Evolutionary conservation across 2,329 filamentous ascomycete species (phyloP).

Genomic region (Ceratocystis papillata): DNA sequence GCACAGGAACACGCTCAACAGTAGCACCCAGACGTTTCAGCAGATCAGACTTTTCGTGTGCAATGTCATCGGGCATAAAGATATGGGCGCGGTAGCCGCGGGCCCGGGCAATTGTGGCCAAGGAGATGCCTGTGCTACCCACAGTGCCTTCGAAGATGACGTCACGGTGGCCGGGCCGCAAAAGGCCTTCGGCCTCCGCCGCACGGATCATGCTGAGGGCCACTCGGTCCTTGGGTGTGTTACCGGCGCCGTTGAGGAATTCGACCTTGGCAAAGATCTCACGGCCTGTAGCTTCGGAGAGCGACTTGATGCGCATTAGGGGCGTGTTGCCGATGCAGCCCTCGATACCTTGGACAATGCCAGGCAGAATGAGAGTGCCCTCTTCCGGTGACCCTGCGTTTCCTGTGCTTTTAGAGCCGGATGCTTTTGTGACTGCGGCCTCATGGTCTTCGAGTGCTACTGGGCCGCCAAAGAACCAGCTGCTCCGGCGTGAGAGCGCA

Average conservation of each 20-base stretch:
- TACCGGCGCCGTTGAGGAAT: conserved; percentile 89
- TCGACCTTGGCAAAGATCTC: conserved; percentile 89
- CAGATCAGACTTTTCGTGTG: conserved; percentile 76
- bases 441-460: conserved; percentile 31
- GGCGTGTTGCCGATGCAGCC: conserved; percentile 90
- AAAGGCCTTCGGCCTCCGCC: conserved; percentile 66
- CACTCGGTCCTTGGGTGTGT: conserved; percentile 89
- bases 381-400: conserved; percentile 29
- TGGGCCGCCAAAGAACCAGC: conserved; percentile 39
- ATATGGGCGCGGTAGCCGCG: conserved; percentile 88
- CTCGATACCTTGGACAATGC: conserved; percentile 66
- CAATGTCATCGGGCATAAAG: conserved; percentile 92
- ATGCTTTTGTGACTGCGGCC: not conserved
- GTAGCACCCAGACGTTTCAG: conserved; percentile 79
- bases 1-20: conserved; percentile 84
- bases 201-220: conserved; percentile 77
- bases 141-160: conserved; percentile 97
- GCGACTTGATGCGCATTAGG: conserved; percentile 70
- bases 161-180: conserved; percentile 73
- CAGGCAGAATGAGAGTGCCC: conserved; percentile 24
- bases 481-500: conserved; percentile 30
- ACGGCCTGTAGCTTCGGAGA: conserved; percentile 79
- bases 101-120: conserved; percentile 79
- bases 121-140: conserved; percentile 88
- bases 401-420: conserved; percentile 25